Percentiles rank a stretch among this genome's conserved stretches.
phyloP scores from a whole-genome alignment of 169 alveolate species.

The Eimeria praecox region DNA sequence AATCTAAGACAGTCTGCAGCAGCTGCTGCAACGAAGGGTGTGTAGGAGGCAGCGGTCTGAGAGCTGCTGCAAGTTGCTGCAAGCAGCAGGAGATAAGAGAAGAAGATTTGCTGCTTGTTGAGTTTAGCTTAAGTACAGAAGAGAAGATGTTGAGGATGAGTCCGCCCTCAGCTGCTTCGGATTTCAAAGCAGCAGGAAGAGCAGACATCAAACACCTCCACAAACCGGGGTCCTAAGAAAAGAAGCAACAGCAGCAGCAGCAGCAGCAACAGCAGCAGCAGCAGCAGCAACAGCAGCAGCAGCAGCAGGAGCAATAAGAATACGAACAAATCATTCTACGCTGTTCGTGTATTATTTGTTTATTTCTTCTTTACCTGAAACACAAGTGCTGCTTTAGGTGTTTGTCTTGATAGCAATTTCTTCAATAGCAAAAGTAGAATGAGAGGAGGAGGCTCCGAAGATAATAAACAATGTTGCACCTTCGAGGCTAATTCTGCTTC shows the following conservation, averaged over 20 bases:
- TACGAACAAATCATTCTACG: no score
- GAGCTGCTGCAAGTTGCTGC: not conserved
- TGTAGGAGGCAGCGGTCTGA: slow-evolving; percentile 39
- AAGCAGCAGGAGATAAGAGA: not conserved
- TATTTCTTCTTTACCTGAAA: not conserved
- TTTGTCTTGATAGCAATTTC: not conserved
- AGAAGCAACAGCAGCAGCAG: slow-evolving; percentile 15
- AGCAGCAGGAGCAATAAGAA: not conserved
- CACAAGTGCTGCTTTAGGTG: not conserved
- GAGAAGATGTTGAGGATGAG: slow-evolving; percentile 9
- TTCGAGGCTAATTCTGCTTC: not conserved
- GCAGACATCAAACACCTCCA: not conserved
- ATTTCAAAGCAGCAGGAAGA: slow-evolving; percentile 10
- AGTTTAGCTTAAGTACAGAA: not conserved
- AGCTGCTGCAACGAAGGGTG: not conserved
- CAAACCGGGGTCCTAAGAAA: slow-evolving; percentile 10
- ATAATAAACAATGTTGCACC: slow-evolving; percentile 8
- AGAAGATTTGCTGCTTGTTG: not conserved
- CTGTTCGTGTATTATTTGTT: no score
- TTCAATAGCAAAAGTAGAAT: slow-evolving; percentile 22
- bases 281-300: slow-evolving; percentile 13
- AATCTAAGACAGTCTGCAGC: not conserved
- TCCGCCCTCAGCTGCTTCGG: not conserved
- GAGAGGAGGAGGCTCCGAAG: not conserved
- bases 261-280: not conserved